Conservation (phyloP, 163 green algal species). For the Volvox carteri region DNA sequence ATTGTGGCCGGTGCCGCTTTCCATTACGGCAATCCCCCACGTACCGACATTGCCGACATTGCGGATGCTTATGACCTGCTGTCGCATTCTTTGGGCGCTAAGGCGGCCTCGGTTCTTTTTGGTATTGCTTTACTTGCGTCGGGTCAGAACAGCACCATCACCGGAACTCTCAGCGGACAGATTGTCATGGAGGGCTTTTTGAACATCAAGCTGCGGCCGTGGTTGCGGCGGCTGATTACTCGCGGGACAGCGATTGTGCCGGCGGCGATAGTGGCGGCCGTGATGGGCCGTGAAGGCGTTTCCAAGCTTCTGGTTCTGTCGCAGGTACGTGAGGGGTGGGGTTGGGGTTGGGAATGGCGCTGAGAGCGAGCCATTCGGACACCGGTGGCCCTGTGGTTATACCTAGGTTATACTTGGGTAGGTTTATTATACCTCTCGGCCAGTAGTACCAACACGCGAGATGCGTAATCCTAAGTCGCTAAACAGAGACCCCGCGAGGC, state of each 20-base stretch:
- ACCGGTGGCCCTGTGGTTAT: too few species aligned
- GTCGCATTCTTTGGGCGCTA: slow-evolving; percentile 67
- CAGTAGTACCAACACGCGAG: too few species aligned
- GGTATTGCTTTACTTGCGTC: slow-evolving; percentile 77
- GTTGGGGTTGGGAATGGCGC: too few species aligned
- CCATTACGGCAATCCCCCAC: slow-evolving; percentile 61
- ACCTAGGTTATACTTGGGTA: too few species aligned
- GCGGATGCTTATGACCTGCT: slow-evolving; percentile 76
- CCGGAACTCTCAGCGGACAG: slow-evolving; percentile 79
- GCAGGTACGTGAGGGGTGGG: slow-evolving; percentile 48
- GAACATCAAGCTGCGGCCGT: slow-evolving; percentile 74
- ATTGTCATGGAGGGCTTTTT: slow-evolving; percentile 91
- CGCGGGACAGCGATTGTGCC: slow-evolving; percentile 74
- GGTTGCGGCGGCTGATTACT: slow-evolving; percentile 79
- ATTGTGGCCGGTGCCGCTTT: slow-evolving; percentile 79
- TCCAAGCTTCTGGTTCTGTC: slow-evolving; percentile 72
- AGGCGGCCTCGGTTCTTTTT: slow-evolving; percentile 77
- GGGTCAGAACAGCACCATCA: slow-evolving; percentile 84
- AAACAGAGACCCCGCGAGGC: too few species aligned
- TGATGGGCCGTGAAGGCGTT: slow-evolving; percentile 67
- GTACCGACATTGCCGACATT: slow-evolving; percentile 59
- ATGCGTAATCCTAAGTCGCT: too few species aligned
- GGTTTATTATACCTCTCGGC: too few species aligned
- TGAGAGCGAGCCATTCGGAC: too few species aligned
- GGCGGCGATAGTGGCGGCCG: slow-evolving; percentile 69